These are phyloP conservation scores for Malassezia sp. DNA, from an alignment of 1,284 basidiomycete genomes.

Conservation along the genomic window DNA sequence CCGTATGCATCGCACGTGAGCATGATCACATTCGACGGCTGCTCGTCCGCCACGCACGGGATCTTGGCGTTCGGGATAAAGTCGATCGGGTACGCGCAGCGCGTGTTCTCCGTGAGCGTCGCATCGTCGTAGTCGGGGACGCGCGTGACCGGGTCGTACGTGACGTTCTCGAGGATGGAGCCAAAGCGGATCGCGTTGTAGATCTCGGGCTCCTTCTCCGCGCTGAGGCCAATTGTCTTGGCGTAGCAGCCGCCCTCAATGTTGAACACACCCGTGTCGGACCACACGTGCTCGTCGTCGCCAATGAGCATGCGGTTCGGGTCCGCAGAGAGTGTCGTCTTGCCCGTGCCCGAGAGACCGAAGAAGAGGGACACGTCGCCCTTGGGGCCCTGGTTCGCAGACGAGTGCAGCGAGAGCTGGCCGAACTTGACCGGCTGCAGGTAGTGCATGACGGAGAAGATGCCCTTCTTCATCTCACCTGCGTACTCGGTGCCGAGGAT, in stretches of 20 bases:
- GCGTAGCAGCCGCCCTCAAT: conserved; percentile 99
- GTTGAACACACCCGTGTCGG: conserved; percentile 78
- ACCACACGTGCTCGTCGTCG: conserved; percentile 47
- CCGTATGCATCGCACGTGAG: conserved; percentile 96
- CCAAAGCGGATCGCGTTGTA: conserved; percentile 89
- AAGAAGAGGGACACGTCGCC: conserved; percentile 97
- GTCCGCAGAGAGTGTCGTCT: conserved; percentile 54
- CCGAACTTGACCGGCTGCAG: conserved; percentile 97
- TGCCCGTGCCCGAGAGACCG: conserved; percentile 94
- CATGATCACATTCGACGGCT: conserved; percentile 80
- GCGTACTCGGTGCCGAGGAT: conserved; percentile 99
- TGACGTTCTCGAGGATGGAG: conserved; percentile 96
- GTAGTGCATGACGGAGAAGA: conserved; percentile 99
- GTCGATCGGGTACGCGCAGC: conserved; percentile 55
- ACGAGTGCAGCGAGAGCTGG: conserved; percentile 96
- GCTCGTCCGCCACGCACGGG: conserved; percentile 39
- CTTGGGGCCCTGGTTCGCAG: conserved; percentile 84
- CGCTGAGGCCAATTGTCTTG: conserved; percentile 91
- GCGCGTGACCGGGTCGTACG: conserved; percentile 80
- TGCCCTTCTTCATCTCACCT: conserved; percentile 99
- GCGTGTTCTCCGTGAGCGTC: conserved; percentile 95
- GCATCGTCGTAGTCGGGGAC: conserved; percentile 90
- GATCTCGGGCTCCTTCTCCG: conserved; percentile 95
- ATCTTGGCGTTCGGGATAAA: conserved; percentile 86
- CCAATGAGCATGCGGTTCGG: conserved; percentile 40